A percentile compares a stretch with the other conserved stretches of the same genome.
Evolutionary conservation across 768 basidiomycete genomes (phyloP).

Genomic region (Floccularia luteovirens): DNA sequence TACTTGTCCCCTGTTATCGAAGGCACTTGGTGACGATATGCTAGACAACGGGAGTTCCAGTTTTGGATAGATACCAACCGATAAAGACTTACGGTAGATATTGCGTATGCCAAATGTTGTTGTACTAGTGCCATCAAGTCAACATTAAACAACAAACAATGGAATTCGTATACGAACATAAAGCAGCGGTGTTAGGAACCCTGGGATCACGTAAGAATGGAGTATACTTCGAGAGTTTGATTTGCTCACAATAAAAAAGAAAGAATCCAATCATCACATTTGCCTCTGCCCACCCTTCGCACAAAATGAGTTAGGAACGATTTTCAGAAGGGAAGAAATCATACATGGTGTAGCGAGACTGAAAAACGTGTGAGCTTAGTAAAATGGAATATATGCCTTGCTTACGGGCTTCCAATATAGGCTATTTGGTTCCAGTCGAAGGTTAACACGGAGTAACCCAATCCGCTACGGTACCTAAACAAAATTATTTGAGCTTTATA

Average conservation of each 20-base stretch:
- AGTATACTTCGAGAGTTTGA: not conserved
- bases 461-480: slow-evolving; percentile 38
- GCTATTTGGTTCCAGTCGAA: slow-evolving; percentile 67
- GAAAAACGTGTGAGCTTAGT: slow-evolving; percentile 5
- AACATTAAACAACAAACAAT: not conserved
- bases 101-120: slow-evolving; percentile 49
- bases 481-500: not conserved
- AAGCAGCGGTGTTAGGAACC: slow-evolving; percentile 42
- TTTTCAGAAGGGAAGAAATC: slow-evolving; percentile 6
- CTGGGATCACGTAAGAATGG: slow-evolving; percentile 14
- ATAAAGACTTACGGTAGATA: slow-evolving; percentile 42
- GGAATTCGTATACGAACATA: slow-evolving; percentile 18
- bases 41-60: slow-evolving; percentile 18
- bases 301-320: slow-evolving; percentile 9
- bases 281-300: slow-evolving; percentile 72
- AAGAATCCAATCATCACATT: slow-evolving; percentile 59
- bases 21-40: slow-evolving; percentile 42
- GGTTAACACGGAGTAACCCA: slow-evolving; percentile 45
- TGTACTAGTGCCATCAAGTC: slow-evolving; percentile 23
- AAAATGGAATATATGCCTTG: slow-evolving; percentile 7
- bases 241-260: slow-evolving; percentile 51
- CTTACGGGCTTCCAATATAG: slow-evolving; percentile 58
- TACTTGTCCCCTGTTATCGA: slow-evolving; percentile 45
- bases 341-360: slow-evolving; percentile 43
- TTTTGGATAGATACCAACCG: slow-evolving; percentile 9